Base-by-base conservation (phyloP, 208 protist species). In the Trypanosoma platydactyli region DNA sequence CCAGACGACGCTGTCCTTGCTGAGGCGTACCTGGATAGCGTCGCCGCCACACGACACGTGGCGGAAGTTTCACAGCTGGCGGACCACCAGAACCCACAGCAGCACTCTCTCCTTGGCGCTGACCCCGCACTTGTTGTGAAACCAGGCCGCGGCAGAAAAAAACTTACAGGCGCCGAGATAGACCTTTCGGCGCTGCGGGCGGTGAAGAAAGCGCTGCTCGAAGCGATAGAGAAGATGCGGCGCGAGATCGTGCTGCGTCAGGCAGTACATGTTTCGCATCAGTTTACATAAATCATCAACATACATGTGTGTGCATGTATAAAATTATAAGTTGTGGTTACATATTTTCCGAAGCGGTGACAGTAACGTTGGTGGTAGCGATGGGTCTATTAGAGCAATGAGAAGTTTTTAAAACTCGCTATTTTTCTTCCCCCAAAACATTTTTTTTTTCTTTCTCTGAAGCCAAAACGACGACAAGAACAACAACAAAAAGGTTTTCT, bases 141-240 rank as follows among this genome's bases (percentile, higher is more conserved):
- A 40, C 66, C 65, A 22, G 65, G 61, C 1, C 74, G 80, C 40
- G 85, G 85, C 0, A 44, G 82, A 55, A 60, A 44, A 18, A 76
- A 77, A 33, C 58, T 77, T 18, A 63, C 63, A 45, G 81, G 85
- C 4, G 71, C 84, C 35, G 72, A 75, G 22, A 79, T 76, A 48
- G 86, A 92, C 49, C 61, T 84, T 49, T 45, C 53, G 62, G 71
- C 79, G 51, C 74, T 92, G 51, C 53, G 64, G 58, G 24, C 52
- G 20, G 79, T 73, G 68, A 76, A 69, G 48, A 64, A 79, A 30
- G 77, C 68, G 24, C 70, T 92, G 41, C 40, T 76, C 44, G 68
- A 58, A 29, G 79, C 62, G 35, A 88, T 92, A 59, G 62, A 86
- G 44, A 70, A 73, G 61, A 83, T 89, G 77, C 71, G 81, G 44